Evolutionary conservation across 257 asterid species (phyloP).

Genomic region (Rhazya stricta): DNA sequence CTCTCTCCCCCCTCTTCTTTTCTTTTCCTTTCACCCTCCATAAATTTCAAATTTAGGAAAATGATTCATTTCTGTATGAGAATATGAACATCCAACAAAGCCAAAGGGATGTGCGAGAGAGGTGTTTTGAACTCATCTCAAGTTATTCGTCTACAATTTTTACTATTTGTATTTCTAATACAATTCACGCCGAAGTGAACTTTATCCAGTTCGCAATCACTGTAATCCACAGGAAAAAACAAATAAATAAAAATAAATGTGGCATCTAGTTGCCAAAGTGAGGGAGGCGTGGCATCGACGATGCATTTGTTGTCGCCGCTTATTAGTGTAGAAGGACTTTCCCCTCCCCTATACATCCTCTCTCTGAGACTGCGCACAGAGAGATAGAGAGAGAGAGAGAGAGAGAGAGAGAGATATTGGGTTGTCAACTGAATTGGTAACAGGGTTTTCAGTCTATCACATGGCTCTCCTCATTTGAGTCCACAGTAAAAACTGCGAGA

Average conservation of each 20-base stretch:
- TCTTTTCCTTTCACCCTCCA: not conserved
- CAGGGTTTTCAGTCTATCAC: constrained; percentile 2
- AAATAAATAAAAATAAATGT: too few relatives aligned
- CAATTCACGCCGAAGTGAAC: too few relatives aligned
- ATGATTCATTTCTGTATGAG: too few relatives aligned
- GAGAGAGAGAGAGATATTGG: constrained; percentile 1
- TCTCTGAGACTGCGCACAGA: constrained; percentile 7
- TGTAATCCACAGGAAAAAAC: too few relatives aligned
- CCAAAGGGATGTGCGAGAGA: too few relatives aligned
- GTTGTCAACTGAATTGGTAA: constrained; percentile 1
- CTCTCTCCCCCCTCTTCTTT: not conserved
- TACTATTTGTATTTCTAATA: too few relatives aligned
- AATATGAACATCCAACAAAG: too few relatives aligned
- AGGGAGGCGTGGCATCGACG: constrained; percentile 1
- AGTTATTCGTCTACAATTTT: too few relatives aligned
- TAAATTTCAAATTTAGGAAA: too few relatives aligned
- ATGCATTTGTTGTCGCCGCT: not conserved
- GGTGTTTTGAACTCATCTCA: too few relatives aligned
- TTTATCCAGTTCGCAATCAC: too few relatives aligned
- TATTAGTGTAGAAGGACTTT: not conserved
- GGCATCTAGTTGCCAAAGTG: too few relatives aligned
- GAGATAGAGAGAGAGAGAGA: not conserved
- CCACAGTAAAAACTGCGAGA: not conserved
- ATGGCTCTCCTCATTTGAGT: not conserved
- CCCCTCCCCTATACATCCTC: not conserved